Base-by-base conservation (phyloP, 176 grass and related monocot genomes). In the Zizania latifolia region DNA sequence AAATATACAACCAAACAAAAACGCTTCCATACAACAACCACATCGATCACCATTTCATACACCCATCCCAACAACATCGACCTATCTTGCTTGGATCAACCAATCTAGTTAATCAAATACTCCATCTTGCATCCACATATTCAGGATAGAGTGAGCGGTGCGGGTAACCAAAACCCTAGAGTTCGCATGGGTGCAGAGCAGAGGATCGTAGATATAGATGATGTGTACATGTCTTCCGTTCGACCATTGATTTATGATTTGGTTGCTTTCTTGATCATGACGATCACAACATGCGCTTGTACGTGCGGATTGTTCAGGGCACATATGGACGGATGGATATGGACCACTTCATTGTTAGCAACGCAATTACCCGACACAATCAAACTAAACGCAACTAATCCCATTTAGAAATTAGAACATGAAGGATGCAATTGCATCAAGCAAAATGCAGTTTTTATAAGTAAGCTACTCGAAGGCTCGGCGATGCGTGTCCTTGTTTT, bases 261-360 rank as follows among this genome's bases (percentile, higher is more conserved):
- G 46, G 17, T 48, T 48, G 46, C 46, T 51, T 51, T 51, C 19
- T 3, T 2, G 7, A 53, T 22, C 48, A 53, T n/a, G 19, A 53
- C 22, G 19, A 53, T 53, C 48, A 53, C 10, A 5, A n/a, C 22
- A 22, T 22, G 22, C 10, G 48, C 48, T 53, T 0, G 46, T 51
- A 51, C 19, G 46, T 51, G 17, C 21, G 6, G 46, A 51, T 51
- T 51, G 11, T 51, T 51, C 46, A 51, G 24, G 44, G 0, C 17
- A n/a, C n/a, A n/a, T n/a, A n/a, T n/a, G n/a, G n/a, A n/a, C 10
- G 26, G 8, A 17, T 5, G 0, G 37, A 19, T n/a, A n/a, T 69
- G 62, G 71, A 86, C 84, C 71, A 70, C 64, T 23, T 58, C 64
- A 63, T 40, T 24, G 84, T 79, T 63, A 79, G 63, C 48, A 68